Conservation (phyloP, 192 early-diverging fungal genomes). For the Umbelopsis sp. region DNA sequence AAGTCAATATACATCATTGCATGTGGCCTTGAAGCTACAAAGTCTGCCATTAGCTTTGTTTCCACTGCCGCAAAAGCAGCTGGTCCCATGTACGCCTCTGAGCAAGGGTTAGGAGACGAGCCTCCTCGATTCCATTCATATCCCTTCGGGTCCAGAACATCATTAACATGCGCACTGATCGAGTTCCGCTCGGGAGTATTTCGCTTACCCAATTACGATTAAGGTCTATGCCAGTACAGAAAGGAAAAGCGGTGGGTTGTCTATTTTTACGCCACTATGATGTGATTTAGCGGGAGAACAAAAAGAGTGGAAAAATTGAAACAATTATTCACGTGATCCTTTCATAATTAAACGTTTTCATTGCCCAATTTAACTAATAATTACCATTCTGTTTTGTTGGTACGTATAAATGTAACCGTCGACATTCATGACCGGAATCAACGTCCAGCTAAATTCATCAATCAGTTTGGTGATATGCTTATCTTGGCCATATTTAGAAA, state of each 20-base stretch:
- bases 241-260: constrained; percentile 52
- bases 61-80: constrained; percentile 54
- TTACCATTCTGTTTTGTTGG: constrained; percentile 51
- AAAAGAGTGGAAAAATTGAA: background rate
- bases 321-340: background rate
- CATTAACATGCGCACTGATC: background rate
- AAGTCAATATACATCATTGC: constrained; percentile 59
- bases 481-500: constrained; percentile 48
- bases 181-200: background rate
- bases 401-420: constrained; percentile 66
- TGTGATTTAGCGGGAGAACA: background rate
- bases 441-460: constrained; percentile 51
- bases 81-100: constrained; percentile 57
- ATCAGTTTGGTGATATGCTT: constrained; percentile 46
- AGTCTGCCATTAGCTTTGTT: constrained; percentile 52
- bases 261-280: constrained; percentile 66
- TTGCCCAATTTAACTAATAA: background rate
- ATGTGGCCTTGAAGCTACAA: constrained; percentile 38
- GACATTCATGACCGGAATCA: constrained; percentile 66
- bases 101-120: constrained; percentile 59
- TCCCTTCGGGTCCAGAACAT: background rate
- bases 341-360: background rate
- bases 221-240: constrained; percentile 63
- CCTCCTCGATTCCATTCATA: constrained; percentile 56
- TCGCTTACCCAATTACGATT: constrained; percentile 61